phyloP scores from a whole-genome alignment of 306 rosid species.

The Trifolium repens region DNA sequence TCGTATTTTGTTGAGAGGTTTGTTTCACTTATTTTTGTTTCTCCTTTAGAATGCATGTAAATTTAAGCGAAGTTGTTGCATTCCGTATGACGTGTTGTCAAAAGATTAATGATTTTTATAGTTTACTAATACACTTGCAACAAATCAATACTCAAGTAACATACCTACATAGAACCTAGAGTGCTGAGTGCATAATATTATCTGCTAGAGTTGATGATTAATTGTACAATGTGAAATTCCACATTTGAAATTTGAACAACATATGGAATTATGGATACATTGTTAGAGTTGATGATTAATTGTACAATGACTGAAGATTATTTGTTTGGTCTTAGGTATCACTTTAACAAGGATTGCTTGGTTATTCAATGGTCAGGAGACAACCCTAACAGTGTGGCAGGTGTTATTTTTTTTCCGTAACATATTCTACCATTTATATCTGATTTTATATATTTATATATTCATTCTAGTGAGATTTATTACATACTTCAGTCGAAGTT shows the following conservation, averaged over 20 bases:
- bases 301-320: constrained; percentile 1
- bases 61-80: constrained; percentile 2
- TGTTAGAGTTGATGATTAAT: too few species aligned
- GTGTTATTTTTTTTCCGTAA: constrained; percentile 50
- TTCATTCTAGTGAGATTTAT: constrained; percentile 10
- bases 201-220: constrained; percentile 18
- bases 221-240: constrained; percentile 1
- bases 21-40: constrained; percentile 19
- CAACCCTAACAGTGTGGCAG: constrained; percentile 98
- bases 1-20: constrained; percentile 84
- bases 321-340: constrained; percentile 55
- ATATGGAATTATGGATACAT: too few species aligned
- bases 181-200: not conserved
- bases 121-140: constrained; percentile 20
- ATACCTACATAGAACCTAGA: too few species aligned
- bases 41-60: constrained; percentile 27
- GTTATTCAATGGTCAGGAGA: constrained; percentile 97
- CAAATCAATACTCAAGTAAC: too few species aligned
- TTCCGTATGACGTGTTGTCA: constrained; percentile 8
- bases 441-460: constrained; percentile 4
- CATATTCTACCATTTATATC: constrained; percentile 17
- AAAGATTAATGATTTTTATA: constrained; percentile 21
- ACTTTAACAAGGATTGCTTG: constrained; percentile 75
- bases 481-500: constrained; percentile 2
- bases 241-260: not conserved